Conservation (phyloP, 768 basidiomycete genomes). For the Russula virescens region DNA sequence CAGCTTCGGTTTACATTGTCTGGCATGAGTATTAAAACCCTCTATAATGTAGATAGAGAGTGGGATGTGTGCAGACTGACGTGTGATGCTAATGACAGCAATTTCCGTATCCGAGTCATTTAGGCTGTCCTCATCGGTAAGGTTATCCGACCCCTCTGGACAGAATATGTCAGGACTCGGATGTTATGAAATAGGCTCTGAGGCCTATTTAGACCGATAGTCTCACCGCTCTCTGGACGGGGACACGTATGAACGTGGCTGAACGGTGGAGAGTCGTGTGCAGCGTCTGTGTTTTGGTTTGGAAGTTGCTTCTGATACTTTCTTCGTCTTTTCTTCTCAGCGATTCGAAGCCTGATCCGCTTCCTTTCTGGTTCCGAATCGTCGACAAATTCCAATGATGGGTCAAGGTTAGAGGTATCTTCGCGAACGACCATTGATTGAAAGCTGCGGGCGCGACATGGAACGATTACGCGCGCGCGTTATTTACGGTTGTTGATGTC, state of each 20-base stretch:
- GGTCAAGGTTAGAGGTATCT: neutral
- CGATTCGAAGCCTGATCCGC: conserved; percentile 30
- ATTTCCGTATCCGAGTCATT: neutral
- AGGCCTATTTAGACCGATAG: neutral
- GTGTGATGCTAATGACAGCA: conserved; percentile 23
- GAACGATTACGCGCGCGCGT: conserved; percentile 16
- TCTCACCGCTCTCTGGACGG: neutral
- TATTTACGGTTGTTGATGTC: conserved; percentile 24
- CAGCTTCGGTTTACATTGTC: neutral
- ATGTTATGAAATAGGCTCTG: neutral
- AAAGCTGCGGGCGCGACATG: too few species aligned
- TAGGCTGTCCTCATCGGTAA: neutral
- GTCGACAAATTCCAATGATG: conserved; percentile 37
- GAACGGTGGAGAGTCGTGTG: neutral
- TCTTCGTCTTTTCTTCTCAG: conserved; percentile 26
- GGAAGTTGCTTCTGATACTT: conserved; percentile 7
- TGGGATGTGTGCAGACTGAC: conserved; percentile 1
- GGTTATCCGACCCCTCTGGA: neutral
- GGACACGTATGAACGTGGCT: neutral
- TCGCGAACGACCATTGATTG: neutral
- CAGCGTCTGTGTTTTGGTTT: neutral
- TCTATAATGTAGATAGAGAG: neutral
- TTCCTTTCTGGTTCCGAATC: conserved; percentile 73
- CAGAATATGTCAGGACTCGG: neutral
- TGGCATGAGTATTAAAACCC: neutral